Evolutionary conservation across 257 asterid species (phyloP).

Genomic region (Lithospermum erythrorhizon): DNA sequence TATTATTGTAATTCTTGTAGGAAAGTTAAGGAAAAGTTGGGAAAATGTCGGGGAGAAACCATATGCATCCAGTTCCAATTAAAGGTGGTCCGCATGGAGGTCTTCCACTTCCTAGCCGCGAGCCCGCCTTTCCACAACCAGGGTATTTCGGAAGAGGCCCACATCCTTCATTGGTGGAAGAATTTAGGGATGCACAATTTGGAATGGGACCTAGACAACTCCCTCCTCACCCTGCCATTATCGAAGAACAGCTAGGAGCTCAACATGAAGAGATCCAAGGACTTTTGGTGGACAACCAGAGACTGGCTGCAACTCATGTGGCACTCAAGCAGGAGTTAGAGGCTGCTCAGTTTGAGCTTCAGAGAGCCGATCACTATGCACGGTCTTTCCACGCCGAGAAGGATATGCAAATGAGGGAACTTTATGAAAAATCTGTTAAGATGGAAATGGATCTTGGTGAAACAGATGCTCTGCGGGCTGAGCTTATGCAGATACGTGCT

Average conservation of each 20-base stretch:
- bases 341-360: conserved; percentile 68
- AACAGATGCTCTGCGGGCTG: conserved; percentile 63
- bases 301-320: conserved; percentile 91
- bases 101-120: conserved; percentile 41
- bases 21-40: background rate
- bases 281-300: conserved; percentile 73
- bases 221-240: conserved; percentile 55
- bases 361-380: conserved; percentile 68
- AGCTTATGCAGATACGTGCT: conserved; percentile 66
- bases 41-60: conserved; percentile 65
- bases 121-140: conserved; percentile 21
- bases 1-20: background rate
- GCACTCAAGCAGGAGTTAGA: conserved; percentile 85
- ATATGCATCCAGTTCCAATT: conserved; percentile 54
- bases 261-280: conserved; percentile 85
- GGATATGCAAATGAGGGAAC: conserved; percentile 59
- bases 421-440: conserved; percentile 64
- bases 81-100: conserved; percentile 57
- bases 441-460: conserved; percentile 68
- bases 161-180: conserved; percentile 55
- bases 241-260: conserved; percentile 68
- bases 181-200: conserved; percentile 64
- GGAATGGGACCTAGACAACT: conserved; percentile 55
- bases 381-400: conserved; percentile 61
- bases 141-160: conserved; percentile 21